Conservation (phyloP, 2,329 filamentous ascomycete genomes). For the Paraconiothyrium brasiliense region DNA sequence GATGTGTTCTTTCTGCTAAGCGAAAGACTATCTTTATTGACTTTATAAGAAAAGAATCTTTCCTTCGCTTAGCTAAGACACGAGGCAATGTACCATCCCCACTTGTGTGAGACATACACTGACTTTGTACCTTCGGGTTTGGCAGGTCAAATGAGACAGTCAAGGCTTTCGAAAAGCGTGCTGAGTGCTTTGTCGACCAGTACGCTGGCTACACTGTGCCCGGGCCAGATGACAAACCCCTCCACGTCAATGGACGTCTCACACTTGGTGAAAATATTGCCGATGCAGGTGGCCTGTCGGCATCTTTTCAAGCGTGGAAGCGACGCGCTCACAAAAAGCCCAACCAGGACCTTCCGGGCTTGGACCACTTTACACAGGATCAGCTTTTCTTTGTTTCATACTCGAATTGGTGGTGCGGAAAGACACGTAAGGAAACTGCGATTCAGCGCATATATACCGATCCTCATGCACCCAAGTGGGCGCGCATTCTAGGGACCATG, state of each 20-base stretch:
- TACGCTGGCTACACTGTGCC: conserved; percentile 68
- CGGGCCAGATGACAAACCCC: conserved; percentile 61
- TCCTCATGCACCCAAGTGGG: conserved; percentile 71
- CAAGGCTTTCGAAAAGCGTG: conserved; percentile 63
- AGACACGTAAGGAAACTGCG: conserved; percentile 66
- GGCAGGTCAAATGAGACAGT: conserved; percentile 63
- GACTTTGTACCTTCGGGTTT: too few relatives aligned
- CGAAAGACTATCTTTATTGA: too few relatives aligned
- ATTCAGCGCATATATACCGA: conserved; percentile 69
- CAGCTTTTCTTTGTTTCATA: conserved; percentile 74
- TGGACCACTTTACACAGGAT: conserved; percentile 69
- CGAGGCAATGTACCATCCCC: too few relatives aligned
- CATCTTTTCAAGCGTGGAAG: conserved; percentile 71
- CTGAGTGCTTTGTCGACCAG: conserved; percentile 73
- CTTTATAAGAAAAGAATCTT: too few relatives aligned
- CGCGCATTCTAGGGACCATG: conserved; percentile 68
- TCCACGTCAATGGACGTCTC: conserved; percentile 69
- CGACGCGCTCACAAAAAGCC: conserved; percentile 61
- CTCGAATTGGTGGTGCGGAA: conserved; percentile 71
- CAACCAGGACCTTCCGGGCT: conserved; percentile 58
- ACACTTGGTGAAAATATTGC: conserved; percentile 77
- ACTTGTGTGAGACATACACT: too few relatives aligned
- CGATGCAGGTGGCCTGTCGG: conserved; percentile 72
- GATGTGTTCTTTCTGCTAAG: too few relatives aligned
- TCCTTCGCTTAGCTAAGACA: too few relatives aligned